phyloP scores from a whole-genome alignment of 176 grass and related monocot genomes.

The Tuctoria greenei region DNA sequence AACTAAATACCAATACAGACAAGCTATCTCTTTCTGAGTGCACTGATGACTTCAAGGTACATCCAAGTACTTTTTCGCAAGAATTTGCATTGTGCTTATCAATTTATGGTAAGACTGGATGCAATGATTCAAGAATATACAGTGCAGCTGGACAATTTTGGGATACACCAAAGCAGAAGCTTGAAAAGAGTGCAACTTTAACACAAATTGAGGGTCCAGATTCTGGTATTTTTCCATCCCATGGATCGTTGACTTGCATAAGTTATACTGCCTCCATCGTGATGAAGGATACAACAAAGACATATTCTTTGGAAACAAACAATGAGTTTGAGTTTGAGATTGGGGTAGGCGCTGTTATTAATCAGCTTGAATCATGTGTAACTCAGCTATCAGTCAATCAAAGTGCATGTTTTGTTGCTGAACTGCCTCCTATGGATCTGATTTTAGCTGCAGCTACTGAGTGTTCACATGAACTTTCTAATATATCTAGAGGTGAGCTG shows the following conservation, averaged over 20 bases:
- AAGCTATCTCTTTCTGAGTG: conserved; percentile 51
- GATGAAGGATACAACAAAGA: conserved; percentile 41
- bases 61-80: conserved; percentile 37
- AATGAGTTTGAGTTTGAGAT: conserved; percentile 69
- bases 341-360: conserved; percentile 63
- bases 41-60: conserved; percentile 54
- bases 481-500: conserved; percentile 58
- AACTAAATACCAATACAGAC: conserved; percentile 41
- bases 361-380: conserved; percentile 76
- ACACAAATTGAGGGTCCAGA: conserved; percentile 38
- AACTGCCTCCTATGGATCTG: conserved; percentile 52
- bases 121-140: conserved; percentile 33
- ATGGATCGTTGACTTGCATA: conserved; percentile 74
- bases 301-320: conserved; percentile 53
- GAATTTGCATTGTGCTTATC: conserved; percentile 61
- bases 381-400: conserved; percentile 86
- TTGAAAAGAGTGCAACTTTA: conserved; percentile 35
- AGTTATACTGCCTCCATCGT: conserved; percentile 59
- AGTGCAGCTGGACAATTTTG: conserved; percentile 27
- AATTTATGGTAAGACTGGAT: conserved; percentile 47
- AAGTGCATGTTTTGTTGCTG: conserved; percentile 49
- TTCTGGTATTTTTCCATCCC: conserved; percentile 64
- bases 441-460: conserved; percentile 44
- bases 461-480: conserved; percentile 39
- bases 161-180: conserved; percentile 25